Evolutionary conservation across 2,329 filamentous ascomycete genomes (phyloP), one percentile per base, ranked within the genome.

Genomic region (Tolypocladium amazonense): DNA sequence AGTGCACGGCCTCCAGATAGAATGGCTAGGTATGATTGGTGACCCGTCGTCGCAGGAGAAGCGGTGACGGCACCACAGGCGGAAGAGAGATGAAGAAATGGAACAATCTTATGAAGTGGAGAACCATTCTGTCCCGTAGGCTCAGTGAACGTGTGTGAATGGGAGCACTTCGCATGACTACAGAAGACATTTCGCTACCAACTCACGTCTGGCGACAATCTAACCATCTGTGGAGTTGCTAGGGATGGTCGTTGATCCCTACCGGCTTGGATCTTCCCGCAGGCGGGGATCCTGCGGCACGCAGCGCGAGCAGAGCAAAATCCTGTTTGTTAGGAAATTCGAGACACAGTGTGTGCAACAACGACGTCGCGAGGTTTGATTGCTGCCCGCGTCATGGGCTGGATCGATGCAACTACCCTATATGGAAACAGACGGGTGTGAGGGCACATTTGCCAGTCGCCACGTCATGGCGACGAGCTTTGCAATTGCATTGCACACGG

Each of bases 21-120:
- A 54, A 37, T 6, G 30, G 30, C 30, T 23, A 33, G 12, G 50
- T 35, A 37, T 23, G 30, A 12, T 20, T 5, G 20, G 50, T 20
- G 30, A 23, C 11, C 37, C 3, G 30, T 35, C 18, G 30, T 54
- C 50, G 30, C 30, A 37, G 18, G 50, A 54, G 50, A 30, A 20
- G 30, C 30, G 50, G 6, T 37, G 12, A 54, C 14, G 30, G 30
- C 30, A 15, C 20, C 18, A 33, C 27, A 6, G 20, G 30, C 11
- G 30, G 30, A 12, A 6, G 20, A n/a, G 50, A 54, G 56, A 53
- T 53, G 41, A n/a, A n/a, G 58, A 60, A 60, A 58, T 60, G 56
- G 59, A 58, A 56, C 56, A 58, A 41, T 18, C 47, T 39, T 55
- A 30, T 43, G 50, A 23, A 47, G 35, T 20, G 58, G 50, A 11